A percentile compares a stretch with the other conserved stretches of the same genome.
Evolutionary conservation across 768 basidiomycete genomes (phyloP).

Genomic region (Lanmaoa pseudosensibilis): DNA sequence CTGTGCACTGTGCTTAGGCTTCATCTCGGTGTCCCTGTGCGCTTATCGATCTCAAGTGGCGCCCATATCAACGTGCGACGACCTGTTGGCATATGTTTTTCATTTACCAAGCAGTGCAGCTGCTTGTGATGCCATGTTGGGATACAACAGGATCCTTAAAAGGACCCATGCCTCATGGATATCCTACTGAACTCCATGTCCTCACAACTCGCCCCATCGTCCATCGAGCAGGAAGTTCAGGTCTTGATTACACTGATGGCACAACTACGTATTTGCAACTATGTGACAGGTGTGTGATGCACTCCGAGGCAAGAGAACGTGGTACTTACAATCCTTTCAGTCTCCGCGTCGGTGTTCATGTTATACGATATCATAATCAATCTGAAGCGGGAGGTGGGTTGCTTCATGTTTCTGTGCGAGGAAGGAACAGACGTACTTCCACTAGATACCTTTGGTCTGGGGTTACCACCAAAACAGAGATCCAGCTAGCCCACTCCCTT

Average conservation of each 20-base stretch:
- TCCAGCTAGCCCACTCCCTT: not conserved
- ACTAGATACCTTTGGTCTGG: constrained; percentile 22
- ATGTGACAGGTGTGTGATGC: constrained; percentile 10
- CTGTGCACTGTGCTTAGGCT: not conserved
- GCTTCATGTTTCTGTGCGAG: not conserved
- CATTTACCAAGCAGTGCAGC: not conserved
- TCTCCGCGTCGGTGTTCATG: constrained; percentile 18
- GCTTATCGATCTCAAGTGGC: not conserved
- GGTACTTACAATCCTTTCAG: constrained; percentile 1
- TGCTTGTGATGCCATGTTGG: not conserved
- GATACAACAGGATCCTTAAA: not conserved
- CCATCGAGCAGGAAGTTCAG: constrained; percentile 3
- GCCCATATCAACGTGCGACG: not conserved
- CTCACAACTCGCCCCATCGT: not conserved
- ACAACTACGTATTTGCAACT: constrained; percentile 18
- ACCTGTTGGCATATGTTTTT: not conserved
- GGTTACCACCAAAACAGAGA: not conserved
- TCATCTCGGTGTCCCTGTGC: not conserved
- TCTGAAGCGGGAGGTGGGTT: constrained; percentile 18
- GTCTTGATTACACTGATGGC: constrained; percentile 1
- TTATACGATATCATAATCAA: constrained; percentile 24
- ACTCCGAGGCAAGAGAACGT: not conserved
- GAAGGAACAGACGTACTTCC: not conserved
- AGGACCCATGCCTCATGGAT: not conserved
- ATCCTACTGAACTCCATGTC: constrained; percentile 7